Evolutionary conservation across 1,284 basidiomycete species (phyloP), one percentile per base, ranked within the genome.

Genomic region (Phlebopus sp.): DNA sequence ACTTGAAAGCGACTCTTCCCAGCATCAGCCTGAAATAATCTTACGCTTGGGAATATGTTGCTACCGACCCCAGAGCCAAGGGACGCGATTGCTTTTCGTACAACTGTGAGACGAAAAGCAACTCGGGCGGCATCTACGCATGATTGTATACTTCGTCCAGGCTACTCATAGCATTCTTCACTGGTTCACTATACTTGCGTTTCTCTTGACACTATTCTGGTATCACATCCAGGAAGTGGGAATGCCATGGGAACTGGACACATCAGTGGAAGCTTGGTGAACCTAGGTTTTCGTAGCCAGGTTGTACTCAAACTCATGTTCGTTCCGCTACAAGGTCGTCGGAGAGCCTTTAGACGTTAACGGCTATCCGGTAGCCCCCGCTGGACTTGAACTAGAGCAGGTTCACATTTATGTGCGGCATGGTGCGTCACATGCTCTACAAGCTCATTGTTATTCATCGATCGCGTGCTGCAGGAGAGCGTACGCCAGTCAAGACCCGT

Each of bases 341-440:
- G 71, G 73, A 50, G 66, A 69, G 15, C 76, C 76, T 10, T 60
- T 87, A 17, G 82, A 87, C 46, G 79, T 81, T 1, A 73, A 79
- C 15, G 66, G 67, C 5, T 89, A 89, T 59, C 78, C 81, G 2
- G 60, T 72, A 32, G 76, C 81, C 0, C 86, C 85, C 6, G 50
- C 66, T 1, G 75, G 70, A 23, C 70, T 90, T 11, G 55, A 73
- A 54, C 69, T 90, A 30, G 74, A 84, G 63, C 86, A 90, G 61
- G 84, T 89, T 5, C 84, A 89, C 60, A 65, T 89, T 29, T 89
- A 81, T 57, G 77, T 87, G 8, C 73, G 87, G 34, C 87, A 90
- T 64, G 86, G 86, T 87, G 50, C 49, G 82, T 66, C 37, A 38
- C 32, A 23, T 15, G 3, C 4, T 10, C 30, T 18, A 30, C 25